Percentiles rank a stretch among this genome's conserved stretches.
These are phyloP conservation scores for Exophiala spinifera DNA, from an alignment of 2,329 filamentous ascomycete genomes.

Conservation along the genomic window DNA sequence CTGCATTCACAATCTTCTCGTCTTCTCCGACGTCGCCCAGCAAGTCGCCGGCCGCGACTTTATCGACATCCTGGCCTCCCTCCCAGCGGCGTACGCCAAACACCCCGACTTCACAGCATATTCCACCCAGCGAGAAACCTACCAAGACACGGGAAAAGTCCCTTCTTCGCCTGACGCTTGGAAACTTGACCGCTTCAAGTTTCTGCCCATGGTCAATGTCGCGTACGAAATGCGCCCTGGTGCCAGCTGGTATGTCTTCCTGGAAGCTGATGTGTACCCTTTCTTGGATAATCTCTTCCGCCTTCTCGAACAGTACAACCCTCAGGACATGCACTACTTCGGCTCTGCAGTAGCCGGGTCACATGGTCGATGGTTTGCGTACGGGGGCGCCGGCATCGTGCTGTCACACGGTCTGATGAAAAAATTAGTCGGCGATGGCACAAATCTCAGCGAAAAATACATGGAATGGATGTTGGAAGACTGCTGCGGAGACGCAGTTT, in stretches of 20 bases:
- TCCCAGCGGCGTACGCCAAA: not conserved
- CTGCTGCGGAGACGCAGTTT: no score
- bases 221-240: constrained; percentile 48
- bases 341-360: constrained; percentile 48
- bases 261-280: no score
- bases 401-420: no score
- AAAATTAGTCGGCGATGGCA: no score
- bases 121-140: constrained; percentile 40
- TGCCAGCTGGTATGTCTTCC: constrained; percentile 56
- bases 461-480: no score
- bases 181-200: constrained; percentile 58
- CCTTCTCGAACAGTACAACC: no score
- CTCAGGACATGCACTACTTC: no score
- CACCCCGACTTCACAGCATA: constrained; percentile 41
- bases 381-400: constrained; percentile 49
- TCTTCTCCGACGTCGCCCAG: no score
- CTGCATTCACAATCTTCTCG: not conserved
- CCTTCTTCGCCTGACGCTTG: constrained; percentile 44
- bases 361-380: constrained; percentile 43
- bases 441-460: no score
- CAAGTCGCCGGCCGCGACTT: not conserved
- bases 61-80: constrained; percentile 1
- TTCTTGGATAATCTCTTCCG: no score
- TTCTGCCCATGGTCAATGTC: constrained; percentile 54
- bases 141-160: constrained; percentile 34